Conservation (phyloP, 495 filamentous ascomycete genomes). For the Oleoguttula mirabilis region DNA sequence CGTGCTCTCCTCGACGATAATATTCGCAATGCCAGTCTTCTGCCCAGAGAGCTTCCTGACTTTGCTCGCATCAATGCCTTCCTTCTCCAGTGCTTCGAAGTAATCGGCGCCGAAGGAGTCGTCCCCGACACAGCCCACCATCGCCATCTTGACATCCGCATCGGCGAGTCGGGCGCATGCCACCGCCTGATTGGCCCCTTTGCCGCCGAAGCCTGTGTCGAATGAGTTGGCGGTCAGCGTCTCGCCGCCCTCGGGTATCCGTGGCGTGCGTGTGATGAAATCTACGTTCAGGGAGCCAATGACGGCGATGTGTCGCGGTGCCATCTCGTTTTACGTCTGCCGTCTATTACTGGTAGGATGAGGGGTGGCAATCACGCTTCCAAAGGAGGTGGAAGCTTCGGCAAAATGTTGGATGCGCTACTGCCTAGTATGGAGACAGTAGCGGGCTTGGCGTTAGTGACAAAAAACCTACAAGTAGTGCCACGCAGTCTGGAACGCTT, state of each 20-base stretch:
- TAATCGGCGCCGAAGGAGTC: constrained; percentile 50
- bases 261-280: constrained; percentile 73
- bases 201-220: constrained; percentile 72
- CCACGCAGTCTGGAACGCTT: too few species aligned
- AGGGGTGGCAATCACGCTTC: too few species aligned
- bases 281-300: constrained; percentile 92
- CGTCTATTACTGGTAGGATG: too few species aligned
- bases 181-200: constrained; percentile 93
- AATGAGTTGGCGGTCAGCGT: constrained; percentile 74
- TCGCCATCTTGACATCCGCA: constrained; percentile 48
- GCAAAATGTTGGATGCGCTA: too few species aligned
- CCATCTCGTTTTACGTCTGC: too few species aligned
- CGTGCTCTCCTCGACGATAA: constrained; percentile 54
- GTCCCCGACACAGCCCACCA: constrained; percentile 72
- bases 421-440: too few species aligned
- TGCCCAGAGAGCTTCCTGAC: constrained; percentile 38
- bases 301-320: constrained; percentile 42
- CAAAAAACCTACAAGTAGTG: too few species aligned
- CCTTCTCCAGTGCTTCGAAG: constrained; percentile 27
- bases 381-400: too few species aligned
- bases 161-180: constrained; percentile 58
- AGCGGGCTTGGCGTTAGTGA: too few species aligned
- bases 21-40: constrained; percentile 69
- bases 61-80: constrained; percentile 51
- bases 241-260: constrained; percentile 72